These are phyloP conservation scores for Iris macrosiphon DNA, from an alignment of 106 monocot species.

Conservation along the genomic window DNA sequence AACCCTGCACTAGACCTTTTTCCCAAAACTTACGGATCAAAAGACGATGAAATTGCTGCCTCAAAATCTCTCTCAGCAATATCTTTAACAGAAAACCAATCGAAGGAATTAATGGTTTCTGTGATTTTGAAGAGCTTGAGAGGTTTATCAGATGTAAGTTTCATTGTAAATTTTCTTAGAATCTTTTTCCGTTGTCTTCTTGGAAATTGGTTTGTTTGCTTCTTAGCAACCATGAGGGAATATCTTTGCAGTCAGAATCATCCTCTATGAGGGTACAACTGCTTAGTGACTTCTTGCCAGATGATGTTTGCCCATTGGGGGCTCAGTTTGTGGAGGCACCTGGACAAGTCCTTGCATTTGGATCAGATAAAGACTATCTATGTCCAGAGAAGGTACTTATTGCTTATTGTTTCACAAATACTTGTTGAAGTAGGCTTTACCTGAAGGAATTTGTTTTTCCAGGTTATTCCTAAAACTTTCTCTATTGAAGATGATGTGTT, in stretches of 20 bases:
- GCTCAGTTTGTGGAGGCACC: slow-evolving; percentile 40
- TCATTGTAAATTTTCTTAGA: not conserved
- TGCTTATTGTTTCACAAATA: not conserved
- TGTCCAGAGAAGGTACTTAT: slow-evolving; percentile 25
- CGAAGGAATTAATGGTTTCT: slow-evolving; percentile 46
- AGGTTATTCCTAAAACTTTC: slow-evolving; percentile 39
- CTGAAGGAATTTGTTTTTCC: slow-evolving; percentile 5
- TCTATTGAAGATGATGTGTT: slow-evolving; percentile 59
- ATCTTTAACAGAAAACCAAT: slow-evolving; percentile 21
- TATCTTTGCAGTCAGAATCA: slow-evolving; percentile 39
- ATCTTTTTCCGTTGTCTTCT: not conserved
- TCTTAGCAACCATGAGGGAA: not conserved
- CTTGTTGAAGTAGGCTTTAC: slow-evolving; percentile 3
- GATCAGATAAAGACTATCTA: slow-evolving; percentile 16
- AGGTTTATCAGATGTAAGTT: slow-evolving; percentile 47
- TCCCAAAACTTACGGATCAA: slow-evolving; percentile 45
- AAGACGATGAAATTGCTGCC: slow-evolving; percentile 63
- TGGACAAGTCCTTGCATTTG: slow-evolving; percentile 16
- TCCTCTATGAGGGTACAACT: slow-evolving; percentile 37
- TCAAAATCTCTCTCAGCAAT: slow-evolving; percentile 44
- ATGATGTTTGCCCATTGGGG: slow-evolving; percentile 63
- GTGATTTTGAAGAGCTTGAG: slow-evolving; percentile 46
- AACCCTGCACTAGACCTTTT: slow-evolving; percentile 6
- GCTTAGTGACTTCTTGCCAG: slow-evolving; percentile 54
- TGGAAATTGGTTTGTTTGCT: not conserved